Base-by-base conservation (phyloP, 805 yeast genomes). In the Wickerhamomyces sydowiorum region DNA sequence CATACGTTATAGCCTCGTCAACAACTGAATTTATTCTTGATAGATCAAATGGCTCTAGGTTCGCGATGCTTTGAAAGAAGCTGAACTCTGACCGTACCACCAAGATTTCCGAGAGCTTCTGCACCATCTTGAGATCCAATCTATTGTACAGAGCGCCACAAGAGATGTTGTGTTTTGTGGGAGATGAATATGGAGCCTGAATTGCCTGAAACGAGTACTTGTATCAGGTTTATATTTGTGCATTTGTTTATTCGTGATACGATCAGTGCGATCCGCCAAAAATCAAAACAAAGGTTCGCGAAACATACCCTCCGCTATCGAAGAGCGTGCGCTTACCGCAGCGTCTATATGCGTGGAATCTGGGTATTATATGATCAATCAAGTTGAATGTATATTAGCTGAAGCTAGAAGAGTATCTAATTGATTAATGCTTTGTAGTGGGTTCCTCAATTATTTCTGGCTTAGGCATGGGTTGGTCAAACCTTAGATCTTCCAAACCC, bases 21-120 rank as follows among this genome's bases (percentile, higher is more conserved):
- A 53, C 40, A 9, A 52, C 51, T 13, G 43, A 10, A 17, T 45
- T 47, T 31, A 56, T 38, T 24, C 46, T 44, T 25, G 13, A 35
- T 6, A 53, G 48, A 24, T 52, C 57, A 35, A 54, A 56, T 7
- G 59, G 60, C 18, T 55, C 60, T 17, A 56, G 36, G 17, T 50
- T 45, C 15, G 55, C 43, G 6, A 51, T 50, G 20, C 54, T 50
- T 35, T 43, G 46, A 44, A 56, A 55, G 46, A 55, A 49, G 38
- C 50, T 51, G 50, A 56, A 55, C 34, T 52, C 55, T 19, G 51
- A 37, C 36, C 44, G 41, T 34, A 49, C 43, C 6, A 50, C 43
- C 36, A 56, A 46, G 32, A 54, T 36, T 44, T 54, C 59, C 12
- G 60, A 56, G 17, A 56, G 47, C 32, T 39, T 39, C 27, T 37